A percentile compares a stretch with the other conserved stretches of the same genome.
Evolutionary conservation across 2,329 filamentous ascomycete species (phyloP).

Genomic region (Monosporascus ibericus): DNA sequence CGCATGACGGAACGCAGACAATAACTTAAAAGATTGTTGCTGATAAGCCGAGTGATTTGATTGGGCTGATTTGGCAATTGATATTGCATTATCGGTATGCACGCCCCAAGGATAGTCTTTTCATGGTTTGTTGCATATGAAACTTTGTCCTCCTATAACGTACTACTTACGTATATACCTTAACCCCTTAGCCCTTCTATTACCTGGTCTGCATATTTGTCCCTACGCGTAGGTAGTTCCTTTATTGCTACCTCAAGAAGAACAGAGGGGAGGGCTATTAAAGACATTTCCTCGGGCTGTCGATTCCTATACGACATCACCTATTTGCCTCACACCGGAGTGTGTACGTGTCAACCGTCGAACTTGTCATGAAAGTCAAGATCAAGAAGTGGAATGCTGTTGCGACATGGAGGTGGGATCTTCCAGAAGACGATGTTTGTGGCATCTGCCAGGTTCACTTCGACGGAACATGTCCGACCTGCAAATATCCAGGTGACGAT

Average conservation of each 20-base stretch:
- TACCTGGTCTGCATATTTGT: not conserved
- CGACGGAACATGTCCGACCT: slow-evolving; percentile 94
- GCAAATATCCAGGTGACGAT: slow-evolving; percentile 95
- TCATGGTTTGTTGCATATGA: too few species aligned
- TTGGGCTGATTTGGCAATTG: not conserved
- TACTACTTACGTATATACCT: too few species aligned
- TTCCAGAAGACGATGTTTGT: slow-evolving; percentile 94
- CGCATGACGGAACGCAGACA: too few species aligned
- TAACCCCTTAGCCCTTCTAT: not conserved
- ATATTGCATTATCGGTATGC: not conserved
- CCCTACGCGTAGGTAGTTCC: not conserved
- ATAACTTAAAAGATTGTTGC: not conserved
- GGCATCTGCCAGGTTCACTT: slow-evolving; percentile 98
- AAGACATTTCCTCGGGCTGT: too few species aligned
- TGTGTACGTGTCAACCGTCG: too few species aligned
- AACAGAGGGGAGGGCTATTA: too few species aligned
- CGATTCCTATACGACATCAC: too few species aligned
- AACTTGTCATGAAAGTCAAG: slow-evolving; percentile 76
- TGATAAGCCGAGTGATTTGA: not conserved
- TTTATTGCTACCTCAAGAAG: too few species aligned
- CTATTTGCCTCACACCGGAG: too few species aligned
- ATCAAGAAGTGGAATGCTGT: slow-evolving; percentile 92
- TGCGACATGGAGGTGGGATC: slow-evolving; percentile 95
- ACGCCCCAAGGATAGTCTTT: too few species aligned
- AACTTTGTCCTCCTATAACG: too few species aligned